Percentiles rank a stretch among this genome's conserved stretches.
Conservation (phyloP, 2,329 filamentous ascomycete species). For the Fusarium oxysporum region DNA sequence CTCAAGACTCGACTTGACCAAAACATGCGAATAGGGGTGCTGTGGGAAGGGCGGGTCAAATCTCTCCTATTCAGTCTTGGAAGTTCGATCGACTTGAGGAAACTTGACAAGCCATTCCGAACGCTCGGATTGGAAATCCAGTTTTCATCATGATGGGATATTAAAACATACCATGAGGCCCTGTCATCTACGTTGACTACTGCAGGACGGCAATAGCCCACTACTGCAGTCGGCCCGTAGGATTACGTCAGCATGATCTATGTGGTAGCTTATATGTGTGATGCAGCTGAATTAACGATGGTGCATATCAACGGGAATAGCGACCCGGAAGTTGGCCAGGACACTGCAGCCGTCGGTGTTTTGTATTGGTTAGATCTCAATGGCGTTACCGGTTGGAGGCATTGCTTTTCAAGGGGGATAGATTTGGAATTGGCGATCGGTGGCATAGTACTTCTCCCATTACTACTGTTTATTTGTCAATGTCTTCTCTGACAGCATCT, state of each 20-base stretch:
- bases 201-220: conserved; percentile 2
- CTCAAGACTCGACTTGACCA: conserved; percentile 92
- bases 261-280: conserved; percentile 9
- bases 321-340: neutral
- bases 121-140: conserved; percentile 83
- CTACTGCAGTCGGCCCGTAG: conserved; percentile 16
- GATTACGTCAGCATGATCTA: conserved; percentile 11
- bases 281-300: conserved; percentile 14
- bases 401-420: conserved; percentile 8
- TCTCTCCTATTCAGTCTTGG: conserved; percentile 93
- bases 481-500: neutral
- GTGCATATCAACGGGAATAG: conserved; percentile 15
- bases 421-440: conserved; percentile 4
- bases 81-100: conserved; percentile 83
- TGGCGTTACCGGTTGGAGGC: conserved; percentile 25
- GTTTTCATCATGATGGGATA: conserved; percentile 75
- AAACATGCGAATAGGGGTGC: conserved; percentile 82
- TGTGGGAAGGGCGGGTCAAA: conserved; percentile 95
- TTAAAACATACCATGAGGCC: conserved; percentile 1
- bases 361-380: conserved; percentile 23
- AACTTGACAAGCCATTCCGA: conserved; percentile 80
- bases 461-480: neutral
- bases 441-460: neutral
- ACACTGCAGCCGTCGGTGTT: neutral
- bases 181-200: neutral